Percentiles rank a stretch among this genome's conserved stretches.
Conservation (phyloP, 495 filamentous ascomycete genomes). For the Umbilicaria muhlenbergii region DNA sequence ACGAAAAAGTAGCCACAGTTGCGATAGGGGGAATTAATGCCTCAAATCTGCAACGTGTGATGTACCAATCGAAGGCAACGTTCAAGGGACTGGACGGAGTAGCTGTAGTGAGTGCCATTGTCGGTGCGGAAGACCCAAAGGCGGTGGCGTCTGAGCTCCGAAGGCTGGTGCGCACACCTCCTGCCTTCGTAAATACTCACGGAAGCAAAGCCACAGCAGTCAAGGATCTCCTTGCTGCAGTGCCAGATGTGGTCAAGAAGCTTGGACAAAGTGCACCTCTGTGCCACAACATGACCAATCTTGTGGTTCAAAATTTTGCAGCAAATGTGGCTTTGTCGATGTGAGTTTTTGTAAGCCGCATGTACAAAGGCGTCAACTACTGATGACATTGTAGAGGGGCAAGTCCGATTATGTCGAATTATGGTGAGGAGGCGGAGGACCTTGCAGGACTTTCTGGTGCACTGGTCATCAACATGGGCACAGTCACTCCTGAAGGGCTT, state of each 20-base stretch:
- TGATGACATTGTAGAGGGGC: conserved; percentile 39
- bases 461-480: conserved; percentile 92
- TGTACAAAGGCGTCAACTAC: not conserved
- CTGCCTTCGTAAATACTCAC: conserved; percentile 27
- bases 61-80: conserved; percentile 42
- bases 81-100: conserved; percentile 55
- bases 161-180: conserved; percentile 29
- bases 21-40: conserved; percentile 82
- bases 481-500: conserved; percentile 55
- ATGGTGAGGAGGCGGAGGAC: conserved; percentile 69
- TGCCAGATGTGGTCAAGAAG: conserved; percentile 40
- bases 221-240: conserved; percentile 23
- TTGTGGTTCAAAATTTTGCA: conserved; percentile 84
- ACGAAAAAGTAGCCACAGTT: conserved; percentile 41
- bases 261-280: conserved; percentile 51
- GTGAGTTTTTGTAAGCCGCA: conserved; percentile 15
- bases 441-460: conserved; percentile 48
- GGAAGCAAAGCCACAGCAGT: conserved; percentile 18
- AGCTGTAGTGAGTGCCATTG: conserved; percentile 80
- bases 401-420: conserved; percentile 86
- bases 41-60: conserved; percentile 55
- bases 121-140: conserved; percentile 51
- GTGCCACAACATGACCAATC: conserved; percentile 93
- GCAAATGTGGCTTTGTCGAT: conserved; percentile 77
- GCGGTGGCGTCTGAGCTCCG: conserved; percentile 40